Base-by-base conservation (phyloP, 768 basidiomycete species). In the Agrocybe praecox region DNA sequence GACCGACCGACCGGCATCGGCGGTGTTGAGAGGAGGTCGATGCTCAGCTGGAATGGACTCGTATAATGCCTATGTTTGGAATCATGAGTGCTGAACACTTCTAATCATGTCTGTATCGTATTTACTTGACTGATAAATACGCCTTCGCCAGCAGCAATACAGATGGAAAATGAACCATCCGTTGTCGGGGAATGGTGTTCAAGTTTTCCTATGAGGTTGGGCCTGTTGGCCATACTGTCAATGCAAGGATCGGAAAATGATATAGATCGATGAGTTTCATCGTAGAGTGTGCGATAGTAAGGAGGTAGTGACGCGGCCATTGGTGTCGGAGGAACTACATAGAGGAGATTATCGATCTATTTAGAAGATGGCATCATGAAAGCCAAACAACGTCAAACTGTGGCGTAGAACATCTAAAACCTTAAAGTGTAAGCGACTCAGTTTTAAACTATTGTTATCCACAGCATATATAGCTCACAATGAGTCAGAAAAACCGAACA, bases 161-260 rank as follows among this genome's bases (percentile, higher is more conserved):
- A 52, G 21, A 52, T 52, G 19, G 52, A 52, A 45, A 52, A 52
- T 10, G 52, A 52, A 19, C 52, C 52, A 44, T 52, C 52, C 4
- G 52, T 52, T 23, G 42, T 18, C 2, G 52, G 52, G 8, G 52
- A 52, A 40, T 52, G 52, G 18, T 52, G 26, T 24, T 52, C 52
- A 1, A 52, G 43, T 7, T 33, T 34, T n/a, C 52, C 52, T 3
- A 52, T 29, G 42, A 52, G 52, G 18, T 52, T 52, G 2, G 42
- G 26, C 6, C 18, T 21, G 4, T 29, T 52, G 36, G 52, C 52
- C 42, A 52, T 44, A 15, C 52, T 52, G 17, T 3, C 42, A 6
- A 52, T 52, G 3, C 0, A 26, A 1, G 52, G 52, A 3, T 24
- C 19, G 2, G 6, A 14, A 29, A 24, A 52, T 9, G 45, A 43